phyloP scores from a whole-genome alignment of 257 asterid species.

The Ajuga chamaepitys region DNA sequence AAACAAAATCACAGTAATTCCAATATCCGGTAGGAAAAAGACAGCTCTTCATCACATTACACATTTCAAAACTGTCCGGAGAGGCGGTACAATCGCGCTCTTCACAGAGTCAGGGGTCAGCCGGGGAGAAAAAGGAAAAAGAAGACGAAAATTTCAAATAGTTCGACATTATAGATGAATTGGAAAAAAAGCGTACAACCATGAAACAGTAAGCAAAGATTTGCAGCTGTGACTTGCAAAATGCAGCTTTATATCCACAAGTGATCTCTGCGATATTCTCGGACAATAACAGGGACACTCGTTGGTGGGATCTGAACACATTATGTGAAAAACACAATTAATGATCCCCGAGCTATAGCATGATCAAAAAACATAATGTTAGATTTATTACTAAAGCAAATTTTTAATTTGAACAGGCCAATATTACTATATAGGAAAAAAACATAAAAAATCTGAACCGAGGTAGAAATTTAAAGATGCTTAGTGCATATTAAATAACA shows the following conservation, averaged over 20 bases:
- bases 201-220: no score
- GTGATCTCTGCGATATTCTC: constrained; percentile 64
- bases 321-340: neutral
- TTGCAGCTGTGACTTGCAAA: neutral
- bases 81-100: constrained; percentile 73
- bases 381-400: neutral
- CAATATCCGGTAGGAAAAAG: neutral
- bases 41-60: constrained; percentile 5
- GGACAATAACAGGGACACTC: constrained; percentile 82
- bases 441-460: neutral
- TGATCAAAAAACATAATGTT: neutral
- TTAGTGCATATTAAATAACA: neutral
- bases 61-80: constrained; percentile 44
- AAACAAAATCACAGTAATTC: neutral
- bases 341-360: neutral
- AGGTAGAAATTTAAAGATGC: neutral
- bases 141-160: no score
- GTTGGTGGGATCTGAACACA: constrained; percentile 71
- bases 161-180: no score
- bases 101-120: constrained; percentile 43
- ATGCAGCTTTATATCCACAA: constrained; percentile 42
- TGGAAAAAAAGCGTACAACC: no score
- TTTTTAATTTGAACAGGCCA: neutral
- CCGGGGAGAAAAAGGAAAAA: constrained; percentile 13
- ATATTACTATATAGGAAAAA: neutral